Percentiles rank a stretch among this genome's conserved stretches.
Conservation (phyloP, 345 rosid genomes). For the Conringia planisiliqua region DNA sequence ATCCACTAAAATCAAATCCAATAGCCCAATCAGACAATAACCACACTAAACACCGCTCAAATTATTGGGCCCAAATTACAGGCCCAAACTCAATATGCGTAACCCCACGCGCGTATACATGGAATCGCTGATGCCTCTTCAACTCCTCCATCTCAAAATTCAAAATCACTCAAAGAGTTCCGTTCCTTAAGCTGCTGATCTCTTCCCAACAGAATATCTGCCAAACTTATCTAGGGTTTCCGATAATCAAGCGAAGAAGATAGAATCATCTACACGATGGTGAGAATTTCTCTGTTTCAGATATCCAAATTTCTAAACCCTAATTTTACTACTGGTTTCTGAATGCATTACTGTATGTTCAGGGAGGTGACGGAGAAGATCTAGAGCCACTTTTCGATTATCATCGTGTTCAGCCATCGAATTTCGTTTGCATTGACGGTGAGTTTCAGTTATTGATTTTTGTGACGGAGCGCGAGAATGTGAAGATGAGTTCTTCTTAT, state of each 20-base stretch:
- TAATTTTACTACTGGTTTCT: not conserved
- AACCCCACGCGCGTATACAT: conserved; percentile 16
- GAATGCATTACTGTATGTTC: not conserved
- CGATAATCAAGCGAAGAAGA: not conserved
- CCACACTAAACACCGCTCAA: not conserved
- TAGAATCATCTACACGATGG: conserved; percentile 5
- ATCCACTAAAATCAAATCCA: no score
- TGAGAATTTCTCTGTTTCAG: not conserved
- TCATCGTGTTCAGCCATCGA: conserved; percentile 60
- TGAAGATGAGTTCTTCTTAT: not conserved
- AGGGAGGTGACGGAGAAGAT: conserved; percentile 59
- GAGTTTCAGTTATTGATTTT: not conserved
- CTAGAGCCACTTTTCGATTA: conserved; percentile 78
- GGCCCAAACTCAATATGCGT: not conserved
- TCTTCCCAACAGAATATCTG: not conserved
- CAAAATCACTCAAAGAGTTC: not conserved
- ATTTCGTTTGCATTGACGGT: conserved; percentile 52
- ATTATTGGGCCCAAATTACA: not conserved
- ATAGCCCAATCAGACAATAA: no score
- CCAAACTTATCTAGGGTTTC: not conserved
- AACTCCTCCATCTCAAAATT: not conserved
- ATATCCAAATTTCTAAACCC: conserved; percentile 14
- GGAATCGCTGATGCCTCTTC: not conserved
- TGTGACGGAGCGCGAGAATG: not conserved
- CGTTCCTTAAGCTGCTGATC: not conserved